phyloP scores from a whole-genome alignment of 2,329 filamentous ascomycete species.

The Phymatotrichopsis omnivora region DNA sequence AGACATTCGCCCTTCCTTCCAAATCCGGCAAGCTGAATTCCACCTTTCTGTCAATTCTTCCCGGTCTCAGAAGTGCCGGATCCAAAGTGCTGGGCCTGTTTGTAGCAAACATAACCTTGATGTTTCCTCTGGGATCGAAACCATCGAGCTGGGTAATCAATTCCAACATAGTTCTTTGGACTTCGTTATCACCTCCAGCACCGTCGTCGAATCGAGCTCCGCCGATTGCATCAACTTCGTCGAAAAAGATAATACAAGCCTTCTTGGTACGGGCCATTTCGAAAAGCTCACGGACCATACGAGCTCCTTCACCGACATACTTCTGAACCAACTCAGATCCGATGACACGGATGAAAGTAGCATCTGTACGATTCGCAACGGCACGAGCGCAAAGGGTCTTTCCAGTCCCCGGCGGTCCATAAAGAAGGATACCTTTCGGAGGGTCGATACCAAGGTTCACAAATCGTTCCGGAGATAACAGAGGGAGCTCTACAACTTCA shows the following conservation, averaged over 20 bases:
- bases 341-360: conserved; percentile 97
- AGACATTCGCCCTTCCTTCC: conserved; percentile 92
- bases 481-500: conserved; percentile 97
- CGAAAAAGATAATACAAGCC: conserved; percentile 99
- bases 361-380: conserved; percentile 94
- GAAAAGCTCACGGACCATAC: conserved; percentile 97
- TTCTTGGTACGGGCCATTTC: conserved; percentile 99
- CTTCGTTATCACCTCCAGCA: conserved; percentile 92
- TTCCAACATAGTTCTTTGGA: conserved; percentile 96
- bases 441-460: conserved; percentile 98
- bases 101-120: conserved; percentile 99
- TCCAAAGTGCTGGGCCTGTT: conserved; percentile 93
- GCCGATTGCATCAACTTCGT: conserved; percentile 94
- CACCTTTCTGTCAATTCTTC: conserved; percentile 97
- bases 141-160: conserved; percentile 94
- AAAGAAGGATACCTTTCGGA: conserved; percentile 91
- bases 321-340: conserved; percentile 97
- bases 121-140: conserved; percentile 93
- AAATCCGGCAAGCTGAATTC: conserved; percentile 96
- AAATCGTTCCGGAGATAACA: conserved; percentile 91
- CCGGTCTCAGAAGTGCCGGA: conserved; percentile 92
- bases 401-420: conserved; percentile 94
- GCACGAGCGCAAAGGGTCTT: conserved; percentile 97
- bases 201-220: conserved; percentile 95
- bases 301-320: conserved; percentile 94